Conservation (phyloP, 73 alveolate genomes). For the Symbiodinium pilosum region DNA sequence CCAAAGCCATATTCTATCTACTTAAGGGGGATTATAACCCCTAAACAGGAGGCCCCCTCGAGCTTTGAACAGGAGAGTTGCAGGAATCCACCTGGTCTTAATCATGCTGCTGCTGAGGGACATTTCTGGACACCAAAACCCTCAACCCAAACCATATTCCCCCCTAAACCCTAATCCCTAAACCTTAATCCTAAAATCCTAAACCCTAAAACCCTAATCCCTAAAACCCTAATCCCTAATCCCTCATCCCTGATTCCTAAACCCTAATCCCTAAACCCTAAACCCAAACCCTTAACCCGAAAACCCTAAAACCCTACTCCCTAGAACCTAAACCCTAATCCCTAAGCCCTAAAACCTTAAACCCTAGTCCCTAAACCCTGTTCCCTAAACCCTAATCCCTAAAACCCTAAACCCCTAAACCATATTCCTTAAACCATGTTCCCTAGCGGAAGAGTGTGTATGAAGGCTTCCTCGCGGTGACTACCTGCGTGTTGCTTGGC, state of each 20-base stretch:
- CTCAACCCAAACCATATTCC: too few species aligned
- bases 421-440: too few species aligned
- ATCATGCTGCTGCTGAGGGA: not conserved
- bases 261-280: not conserved
- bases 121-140: not conserved
- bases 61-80: too few species aligned
- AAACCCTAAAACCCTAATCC: not conserved
- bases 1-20: too few species aligned
- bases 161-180: too few species aligned
- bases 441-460: not conserved
- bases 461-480: not conserved
- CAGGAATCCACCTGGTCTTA: too few species aligned
- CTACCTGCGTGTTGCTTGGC: not conserved
- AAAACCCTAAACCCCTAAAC: too few species aligned
- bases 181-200: too few species aligned
- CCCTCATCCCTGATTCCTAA: not conserved
- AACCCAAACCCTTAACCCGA: not conserved
- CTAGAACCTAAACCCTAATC: not conserved
- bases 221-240: not conserved
- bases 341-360: not conserved
- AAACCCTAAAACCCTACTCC: not conserved
- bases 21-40: too few species aligned
- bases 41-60: too few species aligned
- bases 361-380: not conserved
- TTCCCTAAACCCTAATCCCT: not conserved